Conservation (phyloP, 345 rosid genomes). For the Turnera subulata region DNA sequence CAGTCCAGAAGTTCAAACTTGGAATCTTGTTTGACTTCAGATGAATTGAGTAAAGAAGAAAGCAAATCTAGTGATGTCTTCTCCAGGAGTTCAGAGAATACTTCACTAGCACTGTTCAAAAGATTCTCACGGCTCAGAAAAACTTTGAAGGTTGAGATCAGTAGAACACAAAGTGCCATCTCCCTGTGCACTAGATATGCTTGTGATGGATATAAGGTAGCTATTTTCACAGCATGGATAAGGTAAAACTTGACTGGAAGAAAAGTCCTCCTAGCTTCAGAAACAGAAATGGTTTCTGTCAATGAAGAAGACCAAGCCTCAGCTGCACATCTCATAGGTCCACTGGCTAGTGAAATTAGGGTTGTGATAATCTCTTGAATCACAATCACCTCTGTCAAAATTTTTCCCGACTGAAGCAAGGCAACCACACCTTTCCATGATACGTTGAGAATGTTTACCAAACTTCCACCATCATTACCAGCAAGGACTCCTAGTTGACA, state of each 20-base stretch:
- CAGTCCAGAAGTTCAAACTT: slow-evolving; percentile 60
- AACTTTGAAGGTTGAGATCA: slow-evolving; percentile 56
- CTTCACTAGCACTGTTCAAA: slow-evolving; percentile 56
- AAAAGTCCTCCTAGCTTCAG: slow-evolving; percentile 80
- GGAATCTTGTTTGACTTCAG: slow-evolving; percentile 43
- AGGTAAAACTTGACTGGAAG: slow-evolving; percentile 90
- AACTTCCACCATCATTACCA: slow-evolving; percentile 75
- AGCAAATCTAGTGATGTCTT: slow-evolving; percentile 59
- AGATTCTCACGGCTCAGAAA: slow-evolving; percentile 44
- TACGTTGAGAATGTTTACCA: slow-evolving; percentile 78
- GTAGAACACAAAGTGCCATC: slow-evolving; percentile 45
- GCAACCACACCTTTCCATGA: slow-evolving; percentile 92
- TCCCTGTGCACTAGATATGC: slow-evolving; percentile 57
- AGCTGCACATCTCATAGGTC: slow-evolving; percentile 62
- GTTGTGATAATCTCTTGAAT: slow-evolving; percentile 62
- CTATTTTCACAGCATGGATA: slow-evolving; percentile 69
- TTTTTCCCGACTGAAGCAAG: slow-evolving; percentile 70
- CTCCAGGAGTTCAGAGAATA: slow-evolving; percentile 72
- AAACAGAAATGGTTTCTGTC: slow-evolving; percentile 54
- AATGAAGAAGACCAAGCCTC: slow-evolving; percentile 59
- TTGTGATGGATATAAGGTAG: slow-evolving; percentile 61
- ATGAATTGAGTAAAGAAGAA: slow-evolving; percentile 54
- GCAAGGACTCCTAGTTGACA: slow-evolving; percentile 71
- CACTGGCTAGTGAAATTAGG: slow-evolving; percentile 56
- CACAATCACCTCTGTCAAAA: slow-evolving; percentile 35